Evolutionary conservation across 352 stramenopile species (phyloP).

Genomic region (Globisporangium splendens): DNA sequence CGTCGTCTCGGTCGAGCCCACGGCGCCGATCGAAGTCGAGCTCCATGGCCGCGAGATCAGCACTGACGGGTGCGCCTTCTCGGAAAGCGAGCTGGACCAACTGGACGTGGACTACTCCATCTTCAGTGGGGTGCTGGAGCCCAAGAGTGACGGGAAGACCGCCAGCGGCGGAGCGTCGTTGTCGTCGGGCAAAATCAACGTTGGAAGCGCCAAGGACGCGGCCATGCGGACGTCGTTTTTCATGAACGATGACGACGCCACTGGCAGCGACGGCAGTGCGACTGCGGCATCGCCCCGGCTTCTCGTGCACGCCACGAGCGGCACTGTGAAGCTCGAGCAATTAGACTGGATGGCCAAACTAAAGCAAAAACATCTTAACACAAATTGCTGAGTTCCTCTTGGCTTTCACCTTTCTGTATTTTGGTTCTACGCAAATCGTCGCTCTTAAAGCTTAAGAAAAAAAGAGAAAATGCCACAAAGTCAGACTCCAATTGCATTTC

Average conservation of each 20-base stretch:
- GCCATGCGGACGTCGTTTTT: slow-evolving; percentile 84
- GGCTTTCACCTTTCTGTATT: too few relatives aligned
- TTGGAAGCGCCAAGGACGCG: slow-evolving; percentile 57
- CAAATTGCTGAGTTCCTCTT: too few relatives aligned
- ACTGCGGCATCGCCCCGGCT: slow-evolving; percentile 21
- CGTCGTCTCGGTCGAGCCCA: slow-evolving; percentile 59
- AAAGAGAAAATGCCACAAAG: too few relatives aligned
- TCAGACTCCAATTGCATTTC: too few relatives aligned
- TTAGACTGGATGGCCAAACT: slow-evolving; percentile 82
- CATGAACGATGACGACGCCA: slow-evolving; percentile 23
- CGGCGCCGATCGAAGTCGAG: slow-evolving; percentile 51
- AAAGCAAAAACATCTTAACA: slow-evolving; percentile 67
- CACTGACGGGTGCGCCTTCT: slow-evolving; percentile 44
- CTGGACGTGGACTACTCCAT: slow-evolving; percentile 74
- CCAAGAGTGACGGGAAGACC: slow-evolving; percentile 11
- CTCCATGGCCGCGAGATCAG: slow-evolving; percentile 53
- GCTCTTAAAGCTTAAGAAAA: too few relatives aligned
- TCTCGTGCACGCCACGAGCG: slow-evolving; percentile 45
- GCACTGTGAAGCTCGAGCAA: slow-evolving; percentile 45
- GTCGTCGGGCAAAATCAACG: slow-evolving; percentile 75
- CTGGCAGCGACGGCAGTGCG: not conserved
- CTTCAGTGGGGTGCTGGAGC: slow-evolving; percentile 48
- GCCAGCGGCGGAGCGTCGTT: not conserved
- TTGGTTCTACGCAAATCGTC: too few relatives aligned
- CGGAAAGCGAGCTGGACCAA: slow-evolving; percentile 51